These are phyloP conservation scores for Turnera subulata DNA, from an alignment of 345 rosid species.

Conservation along the genomic window DNA sequence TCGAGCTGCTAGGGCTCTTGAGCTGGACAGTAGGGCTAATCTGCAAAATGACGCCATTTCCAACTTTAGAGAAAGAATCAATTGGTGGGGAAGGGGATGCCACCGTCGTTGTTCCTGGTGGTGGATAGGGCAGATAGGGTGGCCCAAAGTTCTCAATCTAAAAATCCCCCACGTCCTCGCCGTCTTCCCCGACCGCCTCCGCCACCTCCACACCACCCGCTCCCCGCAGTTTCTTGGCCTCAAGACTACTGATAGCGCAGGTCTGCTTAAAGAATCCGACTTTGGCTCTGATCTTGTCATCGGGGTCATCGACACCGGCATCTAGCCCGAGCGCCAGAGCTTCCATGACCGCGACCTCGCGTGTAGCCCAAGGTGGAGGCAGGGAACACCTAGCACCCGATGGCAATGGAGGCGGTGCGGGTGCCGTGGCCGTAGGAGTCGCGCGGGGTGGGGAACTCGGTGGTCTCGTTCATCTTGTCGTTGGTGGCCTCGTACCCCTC, in stretches of 20 bases:
- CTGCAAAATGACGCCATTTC: conserved; percentile 44
- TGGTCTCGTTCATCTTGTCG: conserved; percentile 31
- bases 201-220: conserved; percentile 26
- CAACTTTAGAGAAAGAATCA: conserved; percentile 1
- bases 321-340: conserved; percentile 41
- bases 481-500: conserved; percentile 40
- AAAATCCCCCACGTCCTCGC: conserved; percentile 24
- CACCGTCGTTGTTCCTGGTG: too few species aligned
- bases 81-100: too few species aligned
- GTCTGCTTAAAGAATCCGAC: conserved; percentile 31
- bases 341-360: conserved; percentile 35
- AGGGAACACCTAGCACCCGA: conserved; percentile 39
- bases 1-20: conserved; percentile 36
- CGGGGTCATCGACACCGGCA: conserved; percentile 33
- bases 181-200: conserved; percentile 27
- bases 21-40: conserved; percentile 30
- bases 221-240: conserved; percentile 32
- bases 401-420: conserved; percentile 40
- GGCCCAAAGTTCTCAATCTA: too few species aligned
- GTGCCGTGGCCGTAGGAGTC: conserved; percentile 54
- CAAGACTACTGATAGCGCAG: conserved; percentile 22
- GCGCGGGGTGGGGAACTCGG: conserved; percentile 37
- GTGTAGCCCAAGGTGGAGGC: conserved; percentile 37
- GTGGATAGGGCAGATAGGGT: too few species aligned
- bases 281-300: conserved; percentile 33